Base-by-base conservation (phyloP, 2,329 filamentous ascomycete species). In the Westerdykella ornata region DNA sequence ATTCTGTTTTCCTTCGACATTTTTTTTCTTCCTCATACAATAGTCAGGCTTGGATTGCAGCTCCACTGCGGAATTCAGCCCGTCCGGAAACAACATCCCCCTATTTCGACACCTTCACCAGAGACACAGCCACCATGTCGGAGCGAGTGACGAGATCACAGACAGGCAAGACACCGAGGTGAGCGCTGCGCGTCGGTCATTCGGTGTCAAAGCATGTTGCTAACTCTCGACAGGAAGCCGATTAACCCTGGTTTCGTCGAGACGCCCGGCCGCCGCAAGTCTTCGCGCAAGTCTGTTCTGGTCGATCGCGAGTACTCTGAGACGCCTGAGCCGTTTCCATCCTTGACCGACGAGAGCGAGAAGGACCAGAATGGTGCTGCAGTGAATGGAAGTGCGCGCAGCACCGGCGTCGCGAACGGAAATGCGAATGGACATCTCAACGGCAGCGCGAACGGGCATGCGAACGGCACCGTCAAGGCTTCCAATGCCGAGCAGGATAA, bases 131-230 rank as follows among this genome's bases (percentile, higher is more conserved):
- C 47, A 49, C 43, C 51, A 67, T 67, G 64, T 59, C 62, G 29
- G 51, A 60, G 53, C 56, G 63, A 51, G 60, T 71, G 43, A 74
- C 72, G 42, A 65, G 72, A 26, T 71, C 68, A 37, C 66, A 70
- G 60, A 68, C 70, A 26, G 72, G 72, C 46, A 72, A 68, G 54
- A 73, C 70, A 39, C 71, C 70, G 30, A 67, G 60, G 71, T 73
- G 56, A 56, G 67, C 52, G 32, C 20, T 34, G 12, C 20, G 18
- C 15, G 6, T 16, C 6, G 15, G 28, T 36, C n/a, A 33, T 15
- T 17, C 13, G 30, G n/a, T 22, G 12, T 12, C 14, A 4, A 26
- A 37, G 31, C n/a, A 14, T 28, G 18, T 29, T 35, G n/a, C 11
- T 13, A 20, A 22, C 19, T 26, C 19, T 62, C 57, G 38, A 63